Evolutionary conservation across 1,139 yeast genomes (phyloP), one percentile per base, ranked within the genome.

Genomic region (Candida buenavistaensis): DNA sequence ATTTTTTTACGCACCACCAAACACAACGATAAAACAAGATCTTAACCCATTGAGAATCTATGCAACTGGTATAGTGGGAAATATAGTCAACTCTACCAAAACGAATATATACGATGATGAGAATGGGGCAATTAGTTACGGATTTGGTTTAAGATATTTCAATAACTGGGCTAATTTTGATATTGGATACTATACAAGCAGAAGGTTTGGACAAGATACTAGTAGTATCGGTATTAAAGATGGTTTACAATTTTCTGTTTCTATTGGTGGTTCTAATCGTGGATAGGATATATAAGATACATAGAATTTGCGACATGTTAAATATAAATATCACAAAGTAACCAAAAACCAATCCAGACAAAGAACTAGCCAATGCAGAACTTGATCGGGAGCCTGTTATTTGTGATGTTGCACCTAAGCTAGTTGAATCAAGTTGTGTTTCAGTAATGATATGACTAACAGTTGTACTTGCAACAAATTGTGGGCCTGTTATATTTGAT

Each of bases 91-190:
- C 38, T 11, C 33, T 11, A 23, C 32, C n/a, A 33, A 24, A n/a
- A 17, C 26, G 12, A 57, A 62, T 37, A 40, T 66, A 25, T 32
- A 57, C 14, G 41, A 47, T 17, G 58, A 54, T 23, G 43, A 46
- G 9, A 45, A 52, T 13, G 48, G 55, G 12, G 71, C 68, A 8
- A 38, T 68, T 12, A 51, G 62, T 28, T 56, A 65, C 25, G 77
- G 77, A 3, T 55, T 68, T 37, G 79, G 79, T 2, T 44, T 70
- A 28, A 59, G 56, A 32, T 70, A 69, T 47, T 55, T 66, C 45
- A 65, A 65, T 45, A 55, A 64, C 27, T 68, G 70, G 64, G 78
- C 77, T 34, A 61, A 60, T 31, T 65, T 75, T 40, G 75, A 74
- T 43, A 49, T 72, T 27, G 75, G 76, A 6, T 75, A 74, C 51